Conservation (phyloP, 345 rosid species). For the Eucalyptus cloeziana region DNA sequence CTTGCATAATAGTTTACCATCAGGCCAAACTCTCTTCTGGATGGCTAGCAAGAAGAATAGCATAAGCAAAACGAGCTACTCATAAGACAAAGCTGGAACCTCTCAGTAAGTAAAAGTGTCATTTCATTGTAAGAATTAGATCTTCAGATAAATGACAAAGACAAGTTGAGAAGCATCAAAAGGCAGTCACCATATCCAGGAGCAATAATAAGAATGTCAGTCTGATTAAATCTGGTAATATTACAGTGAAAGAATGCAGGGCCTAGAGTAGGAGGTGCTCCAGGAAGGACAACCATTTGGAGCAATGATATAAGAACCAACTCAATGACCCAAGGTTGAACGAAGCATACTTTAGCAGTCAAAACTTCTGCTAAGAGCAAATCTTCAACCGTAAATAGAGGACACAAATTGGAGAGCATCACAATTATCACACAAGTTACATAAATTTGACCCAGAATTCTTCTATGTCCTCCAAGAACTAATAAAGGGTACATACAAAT, state of each 20-base stretch:
- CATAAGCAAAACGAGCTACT: neutral
- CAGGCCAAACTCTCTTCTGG: constrained; percentile 90
- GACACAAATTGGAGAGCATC: neutral
- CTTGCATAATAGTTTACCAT: constrained; percentile 92
- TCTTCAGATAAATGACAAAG: neutral
- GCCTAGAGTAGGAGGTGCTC: neutral
- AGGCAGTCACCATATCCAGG: neutral
- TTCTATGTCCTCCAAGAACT: neutral
- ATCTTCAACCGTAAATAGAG: neutral
- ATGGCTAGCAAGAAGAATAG: constrained; percentile 43
- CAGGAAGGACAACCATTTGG: neutral
- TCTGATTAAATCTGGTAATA: neutral
- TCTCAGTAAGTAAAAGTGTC: neutral
- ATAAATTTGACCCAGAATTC: neutral
- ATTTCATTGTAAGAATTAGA: neutral
- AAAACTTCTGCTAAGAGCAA: neutral
- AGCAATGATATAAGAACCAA: neutral
- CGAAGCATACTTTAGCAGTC: neutral
- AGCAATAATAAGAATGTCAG: neutral
- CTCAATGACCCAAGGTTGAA: neutral
- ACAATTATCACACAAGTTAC: neutral
- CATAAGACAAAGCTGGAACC: neutral
- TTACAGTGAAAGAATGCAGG: neutral
- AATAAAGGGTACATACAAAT: neutral
- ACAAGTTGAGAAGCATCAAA: neutral